Evolutionary conservation across 2,329 filamentous ascomycete genomes (phyloP), one percentile per base, ranked within the genome.

Genomic region (Phaeosphaeriaceae sp.): DNA sequence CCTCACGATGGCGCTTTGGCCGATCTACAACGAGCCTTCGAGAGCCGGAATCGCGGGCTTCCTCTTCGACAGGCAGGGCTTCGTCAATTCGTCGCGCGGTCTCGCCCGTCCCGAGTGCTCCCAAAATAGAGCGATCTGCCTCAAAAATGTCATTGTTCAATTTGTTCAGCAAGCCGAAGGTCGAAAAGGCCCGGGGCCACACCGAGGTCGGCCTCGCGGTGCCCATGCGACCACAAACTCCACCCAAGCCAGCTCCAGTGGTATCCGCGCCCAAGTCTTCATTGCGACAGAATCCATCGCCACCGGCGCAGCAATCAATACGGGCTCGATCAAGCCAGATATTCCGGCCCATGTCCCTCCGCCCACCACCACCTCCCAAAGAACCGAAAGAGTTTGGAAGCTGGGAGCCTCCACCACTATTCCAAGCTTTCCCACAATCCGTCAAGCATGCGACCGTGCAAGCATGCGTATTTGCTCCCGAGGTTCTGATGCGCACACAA

Each of bases 391-490:
- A 73, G 15, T 57, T 89, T 17, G 61, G 57, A 21, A 63, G 67
- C 49, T 82, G 80, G 75, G 75, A 80, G 5, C 77, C 80, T 7
- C 91, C 92, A 7, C 91, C 92, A 1, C 80, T 97, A 13, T 96
- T 93, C 75, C 91, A 96, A 74, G 92, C 91, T 13, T 96, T 93
- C 73, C 90, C 91, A 0, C 93, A 96, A 76, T 88, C 92, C 2
- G 85, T 92, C 65, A 93, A 91, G 70, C 87, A 95, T 74, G 88
- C 87, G 11, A 87, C 85, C 17, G 81, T 96, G 2, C 85, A 88
- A 24, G 85, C 90, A 17, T 89, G 89, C 40, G 86, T 84, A 1
- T 78, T 90, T 11, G 86, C 90, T 1, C 85, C 89, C 1, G 93
- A 96, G 60, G 78, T 85, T 1, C 85, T 95, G 48, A 74, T 92